These are phyloP conservation scores for Brassica juncea DNA, from an alignment of 345 rosid genomes.

Conservation along the genomic window DNA sequence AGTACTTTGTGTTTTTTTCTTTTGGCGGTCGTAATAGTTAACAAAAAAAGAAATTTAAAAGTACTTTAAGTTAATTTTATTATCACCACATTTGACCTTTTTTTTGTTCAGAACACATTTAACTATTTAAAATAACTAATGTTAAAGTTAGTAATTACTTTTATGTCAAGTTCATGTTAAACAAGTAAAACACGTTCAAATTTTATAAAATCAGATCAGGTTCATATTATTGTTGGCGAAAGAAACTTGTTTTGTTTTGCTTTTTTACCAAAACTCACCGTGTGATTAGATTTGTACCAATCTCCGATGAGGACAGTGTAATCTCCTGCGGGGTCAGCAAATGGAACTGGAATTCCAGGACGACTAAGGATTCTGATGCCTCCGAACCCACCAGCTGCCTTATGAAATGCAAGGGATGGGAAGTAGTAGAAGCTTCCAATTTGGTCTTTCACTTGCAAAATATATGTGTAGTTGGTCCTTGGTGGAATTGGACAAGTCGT, in stretches of 20 bases:
- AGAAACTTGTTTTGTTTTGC: background rate
- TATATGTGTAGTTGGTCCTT: constrained; percentile 67
- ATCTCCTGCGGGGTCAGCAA: constrained; percentile 62
- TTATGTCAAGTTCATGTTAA: background rate
- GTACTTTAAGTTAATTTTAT: no score
- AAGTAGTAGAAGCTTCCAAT: constrained; percentile 76
- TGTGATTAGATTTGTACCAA: constrained; percentile 73
- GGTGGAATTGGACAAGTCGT: constrained; percentile 95
- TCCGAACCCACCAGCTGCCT: constrained; percentile 78
- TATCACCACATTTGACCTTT: no score
- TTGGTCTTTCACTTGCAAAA: constrained; percentile 73
- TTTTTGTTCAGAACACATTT: no score
- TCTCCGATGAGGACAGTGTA: constrained; percentile 79
- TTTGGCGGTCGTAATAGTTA: no score
- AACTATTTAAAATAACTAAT: no score
- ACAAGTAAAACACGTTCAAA: background rate
- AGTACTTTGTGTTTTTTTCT: no score
- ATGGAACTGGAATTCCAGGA: constrained; percentile 69
- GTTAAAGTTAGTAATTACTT: background rate
- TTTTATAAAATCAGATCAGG: background rate
- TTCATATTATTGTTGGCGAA: background rate
- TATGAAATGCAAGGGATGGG: constrained; percentile 76
- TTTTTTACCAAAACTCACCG: constrained; percentile 47
- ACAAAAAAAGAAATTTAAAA: no score
- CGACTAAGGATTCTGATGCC: constrained; percentile 71